These are phyloP conservation scores for Jaltomata sinuosa DNA, from an alignment of 257 asterid species.

Conservation along the genomic window DNA sequence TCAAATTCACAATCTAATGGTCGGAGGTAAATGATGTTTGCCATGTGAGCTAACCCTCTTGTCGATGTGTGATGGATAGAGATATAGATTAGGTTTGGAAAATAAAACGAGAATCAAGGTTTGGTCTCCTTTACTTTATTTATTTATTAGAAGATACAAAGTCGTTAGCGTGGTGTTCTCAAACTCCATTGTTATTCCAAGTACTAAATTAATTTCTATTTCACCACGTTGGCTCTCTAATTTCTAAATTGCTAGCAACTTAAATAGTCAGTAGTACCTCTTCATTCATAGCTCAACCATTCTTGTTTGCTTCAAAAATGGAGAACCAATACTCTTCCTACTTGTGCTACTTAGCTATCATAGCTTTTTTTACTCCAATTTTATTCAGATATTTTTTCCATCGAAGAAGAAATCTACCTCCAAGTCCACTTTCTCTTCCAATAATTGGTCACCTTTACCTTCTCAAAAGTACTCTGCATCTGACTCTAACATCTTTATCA, in stretches of 20 bases:
- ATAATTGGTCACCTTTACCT: conserved; percentile 10
- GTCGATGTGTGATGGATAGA: not conserved
- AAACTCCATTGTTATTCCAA: not conserved
- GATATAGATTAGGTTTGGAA: not conserved
- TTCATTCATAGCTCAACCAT: not conserved
- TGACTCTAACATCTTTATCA: conserved; percentile 10
- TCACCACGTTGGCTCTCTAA: not conserved
- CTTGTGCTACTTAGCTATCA: not conserved
- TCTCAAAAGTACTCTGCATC: not conserved
- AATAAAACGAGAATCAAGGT: not conserved
- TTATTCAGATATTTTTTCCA: conserved; percentile 2
- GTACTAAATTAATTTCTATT: not conserved
- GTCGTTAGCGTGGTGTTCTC: not conserved
- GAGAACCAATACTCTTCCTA: not conserved
- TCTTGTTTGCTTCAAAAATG: conserved; percentile 7
- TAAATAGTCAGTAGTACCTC: not conserved
- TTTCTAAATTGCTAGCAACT: not conserved
- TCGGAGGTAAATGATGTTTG: no score
- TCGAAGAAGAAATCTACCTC: conserved; percentile 21
- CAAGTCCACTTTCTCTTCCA: conserved; percentile 39
- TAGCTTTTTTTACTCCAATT: not conserved
- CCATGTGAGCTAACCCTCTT: not conserved
- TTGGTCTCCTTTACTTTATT: not conserved
- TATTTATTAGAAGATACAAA: not conserved
- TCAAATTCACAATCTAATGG: no score